A percentile compares a stretch with the other conserved stretches of the same genome.
Conservation (phyloP, 2,329 filamentous ascomycete species). For the Pseudogymnoascus sp. region DNA sequence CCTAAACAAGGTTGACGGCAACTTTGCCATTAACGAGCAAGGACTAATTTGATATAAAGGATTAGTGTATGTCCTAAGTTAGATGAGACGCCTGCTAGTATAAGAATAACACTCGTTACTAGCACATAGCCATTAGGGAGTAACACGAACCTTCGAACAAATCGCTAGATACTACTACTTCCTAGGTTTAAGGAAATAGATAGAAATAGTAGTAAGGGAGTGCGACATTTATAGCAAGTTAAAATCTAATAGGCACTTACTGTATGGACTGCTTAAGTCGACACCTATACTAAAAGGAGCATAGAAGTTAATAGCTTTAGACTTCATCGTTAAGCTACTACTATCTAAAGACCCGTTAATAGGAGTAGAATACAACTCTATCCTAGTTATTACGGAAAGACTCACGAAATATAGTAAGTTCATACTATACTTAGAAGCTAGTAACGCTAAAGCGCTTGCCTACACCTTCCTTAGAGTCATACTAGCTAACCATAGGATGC, state of each 20-base stretch:
- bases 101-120: neutral
- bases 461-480: constrained; percentile 1
- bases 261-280: neutral
- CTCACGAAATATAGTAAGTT: too few species aligned
- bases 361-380: too few species aligned
- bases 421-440: too few species aligned
- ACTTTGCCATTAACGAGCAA: neutral
- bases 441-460: neutral
- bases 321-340: too few species aligned
- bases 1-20: neutral
- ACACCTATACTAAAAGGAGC: neutral
- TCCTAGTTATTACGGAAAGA: too few species aligned
- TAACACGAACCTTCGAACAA: neutral
- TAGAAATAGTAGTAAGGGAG: neutral
- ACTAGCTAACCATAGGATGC: neutral
- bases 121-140: neutral
- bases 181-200: neutral
- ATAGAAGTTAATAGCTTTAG: neutral
- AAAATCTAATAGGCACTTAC: neutral
- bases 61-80: neutral
- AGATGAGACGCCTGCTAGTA: neutral
- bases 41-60: neutral
- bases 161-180: neutral
- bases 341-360: too few species aligned
- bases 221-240: neutral